Evolutionary conservation across 441 rosid genomes (phyloP).

Genomic region (Euphorbia schlechtendalii): DNA sequence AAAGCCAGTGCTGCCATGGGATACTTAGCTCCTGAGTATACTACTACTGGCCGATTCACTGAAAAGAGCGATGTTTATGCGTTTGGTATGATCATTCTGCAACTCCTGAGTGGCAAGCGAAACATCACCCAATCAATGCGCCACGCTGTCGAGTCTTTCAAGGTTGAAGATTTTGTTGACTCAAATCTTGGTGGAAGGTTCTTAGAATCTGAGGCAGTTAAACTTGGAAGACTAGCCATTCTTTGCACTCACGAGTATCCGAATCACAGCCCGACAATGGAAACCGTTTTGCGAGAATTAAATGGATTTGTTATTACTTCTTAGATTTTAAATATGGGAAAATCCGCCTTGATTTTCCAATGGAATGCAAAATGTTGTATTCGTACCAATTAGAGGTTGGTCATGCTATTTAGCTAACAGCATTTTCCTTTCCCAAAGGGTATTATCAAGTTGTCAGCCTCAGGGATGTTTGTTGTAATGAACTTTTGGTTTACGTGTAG

Average conservation of each 20-base stretch:
- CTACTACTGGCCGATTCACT: slow-evolving; percentile 77
- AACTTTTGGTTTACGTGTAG: slow-evolving; percentile 5
- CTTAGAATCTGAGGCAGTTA: slow-evolving; percentile 51
- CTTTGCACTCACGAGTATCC: slow-evolving; percentile 77
- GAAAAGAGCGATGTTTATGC: slow-evolving; percentile 89
- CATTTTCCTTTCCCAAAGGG: too few relatives aligned
- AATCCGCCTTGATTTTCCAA: slow-evolving; percentile 25
- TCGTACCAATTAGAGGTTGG: slow-evolving; percentile 17
- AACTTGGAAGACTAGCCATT: slow-evolving; percentile 53
- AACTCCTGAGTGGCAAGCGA: slow-evolving; percentile 73
- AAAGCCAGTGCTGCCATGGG: slow-evolving; percentile 98
- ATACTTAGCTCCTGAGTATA: slow-evolving; percentile 91
- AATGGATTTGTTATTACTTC: too few relatives aligned
- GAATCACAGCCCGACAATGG: slow-evolving; percentile 59
- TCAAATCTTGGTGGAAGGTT: slow-evolving; percentile 51
- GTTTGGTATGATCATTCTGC: slow-evolving; percentile 65
- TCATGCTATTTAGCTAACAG: slow-evolving; percentile 14
- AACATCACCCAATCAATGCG: slow-evolving; percentile 39
- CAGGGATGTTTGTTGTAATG: slow-evolving; percentile 9
- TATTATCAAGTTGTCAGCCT: too few relatives aligned
- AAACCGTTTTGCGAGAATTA: slow-evolving; percentile 53
- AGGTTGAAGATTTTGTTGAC: slow-evolving; percentile 54
- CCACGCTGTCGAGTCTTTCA: slow-evolving; percentile 45
- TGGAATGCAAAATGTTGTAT: slow-evolving; percentile 15
- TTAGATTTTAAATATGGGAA: too few relatives aligned